A percentile compares a stretch with the other conserved stretches of the same genome.
phyloP scores from a whole-genome alignment of 164 flowering plant genomes.

The Brasenia schreberi region DNA sequence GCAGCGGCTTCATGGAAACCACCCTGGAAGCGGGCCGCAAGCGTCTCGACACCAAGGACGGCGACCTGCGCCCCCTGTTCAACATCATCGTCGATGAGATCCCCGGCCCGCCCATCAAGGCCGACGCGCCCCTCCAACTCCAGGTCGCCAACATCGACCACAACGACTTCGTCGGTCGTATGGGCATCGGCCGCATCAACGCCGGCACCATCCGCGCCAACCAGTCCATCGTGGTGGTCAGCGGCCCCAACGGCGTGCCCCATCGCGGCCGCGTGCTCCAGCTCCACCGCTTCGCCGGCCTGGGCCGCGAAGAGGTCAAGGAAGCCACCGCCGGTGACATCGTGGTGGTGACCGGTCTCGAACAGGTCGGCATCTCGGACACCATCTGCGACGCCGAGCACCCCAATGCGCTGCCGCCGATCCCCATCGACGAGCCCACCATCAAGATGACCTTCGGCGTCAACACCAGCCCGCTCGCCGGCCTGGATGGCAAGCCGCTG shows the following conservation, averaged over 20 bases:
- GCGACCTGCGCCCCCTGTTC: slow-evolving; percentile 1
- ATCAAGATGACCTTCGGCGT: background rate
- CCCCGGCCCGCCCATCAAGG: background rate
- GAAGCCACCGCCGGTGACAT: background rate
- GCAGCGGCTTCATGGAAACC: background rate
- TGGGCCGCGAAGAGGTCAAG: background rate
- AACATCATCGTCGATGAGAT: background rate
- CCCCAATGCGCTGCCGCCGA: background rate
- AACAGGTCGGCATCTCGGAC: background rate
- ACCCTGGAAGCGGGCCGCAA: background rate
- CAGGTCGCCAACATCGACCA: background rate
- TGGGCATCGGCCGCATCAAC: background rate
- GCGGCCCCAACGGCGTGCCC: background rate
- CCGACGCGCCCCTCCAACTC: background rate
- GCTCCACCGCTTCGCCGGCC: background rate
- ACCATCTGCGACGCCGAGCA: background rate
- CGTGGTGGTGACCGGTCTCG: background rate
- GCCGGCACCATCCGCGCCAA: background rate
- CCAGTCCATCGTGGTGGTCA: background rate
- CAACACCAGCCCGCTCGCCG: background rate
- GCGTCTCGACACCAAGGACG: no score
- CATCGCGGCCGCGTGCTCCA: background rate
- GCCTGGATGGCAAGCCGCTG: background rate
- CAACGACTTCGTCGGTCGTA: background rate
- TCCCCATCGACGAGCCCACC: background rate